Base-by-base conservation (phyloP, 129 eudicot genomes). In the Helianthus tuberosus region DNA sequence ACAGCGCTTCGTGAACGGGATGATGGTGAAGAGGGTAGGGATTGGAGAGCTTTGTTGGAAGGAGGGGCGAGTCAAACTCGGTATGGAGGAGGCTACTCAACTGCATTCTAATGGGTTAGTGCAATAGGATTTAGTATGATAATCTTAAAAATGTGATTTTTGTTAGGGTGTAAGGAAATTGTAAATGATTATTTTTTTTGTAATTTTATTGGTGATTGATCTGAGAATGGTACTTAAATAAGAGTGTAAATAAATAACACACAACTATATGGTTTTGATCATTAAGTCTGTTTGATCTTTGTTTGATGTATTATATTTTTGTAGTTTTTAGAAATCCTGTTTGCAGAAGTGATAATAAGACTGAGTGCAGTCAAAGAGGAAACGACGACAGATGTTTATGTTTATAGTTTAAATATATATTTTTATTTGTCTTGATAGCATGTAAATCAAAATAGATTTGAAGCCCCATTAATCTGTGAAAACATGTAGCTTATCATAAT, bases 31-130 rank as follows among this genome's bases (percentile, higher is more conserved):
- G 91, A 62, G 32, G 85, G 82, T 70, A 71, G 80, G 68, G 89
- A 83, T 64, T 86, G 93, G 97, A 93, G 86, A 54, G 92, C 88
- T 53, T 80, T 86, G 75, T 73, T 91, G 81, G 85, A 78, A 29
- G 96, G 91, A 8, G 89, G 92, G 29, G 69, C 36, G 89, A 87
- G 85, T 89, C 89, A 77, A 69, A 85, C 57, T 74, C 84, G 85
- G 77, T 70, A 75, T 77, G 74, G 94, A 43, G 47, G 47, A 72
- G 78, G 77, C 10, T 89, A 89, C 87, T 86, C 97, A 20, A 81
- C 91, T 25, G 86, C 87, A 83, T 87, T 92, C 70, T 92, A 72
- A 82, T 70, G 52, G 55, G 54, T 62, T 55, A 25, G 71, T 65
- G 10, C 41, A n/a, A 29, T 55, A 29, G 38, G 12, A 60, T 38